Conservation (phyloP, 441 rosid species). For the Dalechampia spathulata region DNA sequence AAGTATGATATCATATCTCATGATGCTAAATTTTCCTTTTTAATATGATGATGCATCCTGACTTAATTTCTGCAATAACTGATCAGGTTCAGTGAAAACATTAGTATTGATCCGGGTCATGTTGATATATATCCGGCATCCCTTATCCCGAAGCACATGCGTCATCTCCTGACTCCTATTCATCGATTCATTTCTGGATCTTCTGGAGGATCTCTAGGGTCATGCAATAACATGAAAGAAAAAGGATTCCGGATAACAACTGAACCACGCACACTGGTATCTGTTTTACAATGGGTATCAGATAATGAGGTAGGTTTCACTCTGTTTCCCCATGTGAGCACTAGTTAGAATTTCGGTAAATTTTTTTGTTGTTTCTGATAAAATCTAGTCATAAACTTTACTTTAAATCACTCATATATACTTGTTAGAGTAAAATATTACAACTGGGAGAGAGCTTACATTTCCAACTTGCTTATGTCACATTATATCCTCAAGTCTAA, state of each 20-base stretch:
- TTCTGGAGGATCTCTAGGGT: conserved; percentile 30
- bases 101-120: conserved; percentile 65
- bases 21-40: not conserved
- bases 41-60: conserved; percentile 8
- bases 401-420: no score
- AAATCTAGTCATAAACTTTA: not conserved
- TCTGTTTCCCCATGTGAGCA: not conserved
- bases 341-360: conserved; percentile 6
- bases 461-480: conserved; percentile 8
- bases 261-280: conserved; percentile 49
- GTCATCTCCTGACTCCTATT: conserved; percentile 56
- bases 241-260: conserved; percentile 67
- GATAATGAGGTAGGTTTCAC: conserved; percentile 67
- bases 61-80: conserved; percentile 11
- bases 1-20: conserved; percentile 23
- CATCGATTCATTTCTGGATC: conserved; percentile 30
- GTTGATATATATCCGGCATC: conserved; percentile 79
- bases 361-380: no score
- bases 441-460: conserved; percentile 1
- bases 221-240: conserved; percentile 30
- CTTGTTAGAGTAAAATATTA: no score
- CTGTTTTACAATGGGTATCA: conserved; percentile 63
- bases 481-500: conserved; percentile 13
- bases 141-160: conserved; percentile 63
- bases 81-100: conserved; percentile 76